Conservation (phyloP, 768 basidiomycete genomes). For the Naematelia encephala region DNA sequence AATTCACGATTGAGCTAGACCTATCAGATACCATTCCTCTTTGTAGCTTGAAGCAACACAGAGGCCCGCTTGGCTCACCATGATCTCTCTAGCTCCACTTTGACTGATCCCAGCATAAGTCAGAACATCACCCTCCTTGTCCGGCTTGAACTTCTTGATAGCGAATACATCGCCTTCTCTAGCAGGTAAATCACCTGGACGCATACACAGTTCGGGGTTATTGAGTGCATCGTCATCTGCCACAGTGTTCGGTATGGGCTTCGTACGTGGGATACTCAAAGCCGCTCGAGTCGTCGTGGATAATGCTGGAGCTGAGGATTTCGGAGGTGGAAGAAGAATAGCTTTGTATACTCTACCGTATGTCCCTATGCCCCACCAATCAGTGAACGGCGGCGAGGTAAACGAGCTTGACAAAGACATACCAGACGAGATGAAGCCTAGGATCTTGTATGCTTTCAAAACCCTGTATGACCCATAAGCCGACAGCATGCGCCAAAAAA, state of each 20-base stretch:
- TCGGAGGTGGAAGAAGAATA: slow-evolving; percentile 39
- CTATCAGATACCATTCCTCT: background rate
- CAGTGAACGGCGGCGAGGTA: background rate
- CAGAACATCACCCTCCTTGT: slow-evolving; percentile 94
- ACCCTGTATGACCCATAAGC: slow-evolving; percentile 54
- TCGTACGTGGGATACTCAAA: slow-evolving; percentile 26
- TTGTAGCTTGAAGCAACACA: no score
- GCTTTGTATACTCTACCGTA: slow-evolving; percentile 99
- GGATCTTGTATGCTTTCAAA: slow-evolving; percentile 77
- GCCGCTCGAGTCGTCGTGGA: slow-evolving; percentile 13
- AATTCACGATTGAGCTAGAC: slow-evolving; percentile 32
- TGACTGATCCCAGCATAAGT: slow-evolving; percentile 98
- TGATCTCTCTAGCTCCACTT: slow-evolving; percentile 94
- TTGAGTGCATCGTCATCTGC: slow-evolving; percentile 23
- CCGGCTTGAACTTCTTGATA: slow-evolving; percentile 99
- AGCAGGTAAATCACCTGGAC: slow-evolving; percentile 62
- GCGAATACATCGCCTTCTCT: slow-evolving; percentile 71
- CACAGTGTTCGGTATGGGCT: slow-evolving; percentile 6
- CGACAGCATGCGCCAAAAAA: background rate
- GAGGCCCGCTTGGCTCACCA: slow-evolving; percentile 59
- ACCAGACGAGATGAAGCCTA: slow-evolving; percentile 97
- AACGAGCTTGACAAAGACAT: slow-evolving; percentile 4
- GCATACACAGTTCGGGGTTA: slow-evolving; percentile 50
- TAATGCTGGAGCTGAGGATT: slow-evolving; percentile 1
- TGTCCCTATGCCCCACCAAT: slow-evolving; percentile 54